Conservation (phyloP, 176 grass and related monocot species). For the Phragmites australis region DNA sequence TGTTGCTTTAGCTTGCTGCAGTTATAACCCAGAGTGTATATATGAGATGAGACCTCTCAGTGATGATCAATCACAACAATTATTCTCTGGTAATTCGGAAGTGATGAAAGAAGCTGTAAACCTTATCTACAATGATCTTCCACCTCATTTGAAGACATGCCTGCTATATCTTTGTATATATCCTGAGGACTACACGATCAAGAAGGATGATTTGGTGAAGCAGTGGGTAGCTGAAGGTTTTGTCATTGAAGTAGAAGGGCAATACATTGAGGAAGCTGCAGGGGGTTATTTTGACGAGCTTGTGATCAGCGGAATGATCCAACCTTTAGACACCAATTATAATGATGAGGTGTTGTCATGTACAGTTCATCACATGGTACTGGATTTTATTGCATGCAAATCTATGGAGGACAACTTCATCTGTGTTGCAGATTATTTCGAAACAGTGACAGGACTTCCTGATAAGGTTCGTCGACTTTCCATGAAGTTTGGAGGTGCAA, state of each 20-base stretch:
- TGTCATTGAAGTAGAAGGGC: neutral
- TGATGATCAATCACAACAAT: neutral
- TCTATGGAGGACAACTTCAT: neutral
- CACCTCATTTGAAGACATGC: slow-evolving; percentile 16
- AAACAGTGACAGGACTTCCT: neutral
- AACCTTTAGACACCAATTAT: too few species aligned
- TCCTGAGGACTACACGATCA: neutral
- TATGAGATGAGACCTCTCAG: neutral
- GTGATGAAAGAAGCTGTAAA: neutral
- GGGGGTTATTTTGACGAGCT: neutral
- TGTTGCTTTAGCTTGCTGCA: neutral
- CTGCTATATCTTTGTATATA: neutral
- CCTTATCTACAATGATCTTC: neutral
- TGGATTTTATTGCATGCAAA: neutral
- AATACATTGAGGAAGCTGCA: neutral
- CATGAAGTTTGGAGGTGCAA: neutral
- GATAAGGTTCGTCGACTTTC: slow-evolving; percentile 4
- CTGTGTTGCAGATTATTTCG: neutral
- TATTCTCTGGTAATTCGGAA: neutral
- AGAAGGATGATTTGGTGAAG: neutral
- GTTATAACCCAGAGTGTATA: neutral
- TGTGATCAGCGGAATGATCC: neutral
- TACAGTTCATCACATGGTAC: neutral
- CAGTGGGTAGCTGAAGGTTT: slow-evolving; percentile 19
- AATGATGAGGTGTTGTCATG: neutral